Evolutionary conservation across 148 eudicot species (phyloP).

Genomic region (Chenopodium berlandieri): DNA sequence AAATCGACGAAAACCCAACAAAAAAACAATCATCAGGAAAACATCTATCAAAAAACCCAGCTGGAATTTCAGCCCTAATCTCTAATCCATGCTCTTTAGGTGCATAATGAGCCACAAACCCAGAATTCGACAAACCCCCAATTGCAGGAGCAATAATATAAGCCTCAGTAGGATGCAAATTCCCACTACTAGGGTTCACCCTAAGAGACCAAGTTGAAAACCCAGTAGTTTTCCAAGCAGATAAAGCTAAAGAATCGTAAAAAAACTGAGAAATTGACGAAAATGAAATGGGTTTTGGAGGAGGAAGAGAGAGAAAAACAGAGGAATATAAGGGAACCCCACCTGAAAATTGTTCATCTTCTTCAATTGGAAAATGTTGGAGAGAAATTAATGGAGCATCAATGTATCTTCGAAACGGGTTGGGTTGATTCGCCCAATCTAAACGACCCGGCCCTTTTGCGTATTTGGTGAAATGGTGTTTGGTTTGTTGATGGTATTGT

Average conservation of each 20-base stretch:
- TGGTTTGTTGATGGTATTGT: conserved; percentile 77
- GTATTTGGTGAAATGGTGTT: conserved; percentile 64
- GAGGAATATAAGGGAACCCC: conserved; percentile 45
- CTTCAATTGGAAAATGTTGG: conserved; percentile 39
- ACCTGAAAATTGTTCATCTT: conserved; percentile 9
- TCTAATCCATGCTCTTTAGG: conserved; percentile 86
- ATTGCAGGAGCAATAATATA: conserved; percentile 64
- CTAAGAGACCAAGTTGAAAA: conserved; percentile 83
- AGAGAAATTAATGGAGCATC: conserved; percentile 60
- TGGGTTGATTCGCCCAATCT: conserved; percentile 94
- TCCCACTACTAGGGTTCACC: conserved; percentile 93
- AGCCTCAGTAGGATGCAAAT: conserved; percentile 91
- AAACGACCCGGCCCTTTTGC: conserved; percentile 64
- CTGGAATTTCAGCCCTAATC: conserved; percentile 54
- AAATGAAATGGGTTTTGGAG: conserved; percentile 56
- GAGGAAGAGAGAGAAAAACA: conserved; percentile 46
- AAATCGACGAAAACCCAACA: conserved; percentile 78
- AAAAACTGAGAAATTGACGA: conserved; percentile 61
- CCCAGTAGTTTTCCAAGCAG: conserved; percentile 87
- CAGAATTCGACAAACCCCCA: conserved; percentile 40
- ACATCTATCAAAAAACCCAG: conserved; percentile 38
- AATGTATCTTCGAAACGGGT: conserved; percentile 79
- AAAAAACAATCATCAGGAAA: conserved; percentile 61
- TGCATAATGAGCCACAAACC: conserved; percentile 87
- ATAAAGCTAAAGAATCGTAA: conserved; percentile 75